These are phyloP conservation scores for Podila minutissima DNA, from an alignment of 192 early-diverging fungal genomes.

Conservation along the genomic window DNA sequence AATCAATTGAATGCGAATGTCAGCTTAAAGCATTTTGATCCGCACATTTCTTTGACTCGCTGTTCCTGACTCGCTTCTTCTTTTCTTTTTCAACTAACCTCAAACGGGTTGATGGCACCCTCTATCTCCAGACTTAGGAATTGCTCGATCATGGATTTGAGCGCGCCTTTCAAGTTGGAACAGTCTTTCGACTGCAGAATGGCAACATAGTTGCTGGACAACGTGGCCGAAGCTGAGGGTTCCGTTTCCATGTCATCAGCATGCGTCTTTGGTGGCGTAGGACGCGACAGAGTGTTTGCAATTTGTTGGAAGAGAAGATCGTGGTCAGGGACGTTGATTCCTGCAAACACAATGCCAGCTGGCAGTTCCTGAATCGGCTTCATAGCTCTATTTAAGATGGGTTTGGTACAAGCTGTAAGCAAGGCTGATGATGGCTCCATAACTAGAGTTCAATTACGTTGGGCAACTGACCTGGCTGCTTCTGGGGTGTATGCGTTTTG, in stretches of 20 bases:
- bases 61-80: not conserved
- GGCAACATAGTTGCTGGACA: conserved; percentile 59
- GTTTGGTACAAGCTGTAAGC: conserved; percentile 11
- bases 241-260: not conserved
- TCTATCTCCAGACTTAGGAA: conserved; percentile 54
- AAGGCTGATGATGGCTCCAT: conserved; percentile 4
- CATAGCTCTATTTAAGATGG: conserved; percentile 23
- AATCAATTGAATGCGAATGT: not conserved
- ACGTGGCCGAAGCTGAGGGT: not conserved
- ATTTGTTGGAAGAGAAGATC: conserved; percentile 75
- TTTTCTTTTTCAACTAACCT: conserved; percentile 35
- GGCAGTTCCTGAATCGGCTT: conserved; percentile 75
- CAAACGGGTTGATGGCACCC: conserved; percentile 36
- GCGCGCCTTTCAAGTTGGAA: conserved; percentile 64
- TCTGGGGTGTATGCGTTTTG: conserved; percentile 57
- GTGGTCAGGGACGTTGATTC: conserved; percentile 82
- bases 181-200: conserved; percentile 79
- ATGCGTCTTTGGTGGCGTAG: conserved; percentile 17
- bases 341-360: conserved; percentile 75
- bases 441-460: not conserved
- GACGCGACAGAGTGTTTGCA: conserved; percentile 37
- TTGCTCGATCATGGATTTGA: conserved; percentile 77
- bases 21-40: not conserved
- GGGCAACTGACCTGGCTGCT: conserved; percentile 5
- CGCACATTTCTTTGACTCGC: not conserved